Base-by-base conservation (phyloP, 352 stramenopile genomes). In the Pythium monospermum region DNA sequence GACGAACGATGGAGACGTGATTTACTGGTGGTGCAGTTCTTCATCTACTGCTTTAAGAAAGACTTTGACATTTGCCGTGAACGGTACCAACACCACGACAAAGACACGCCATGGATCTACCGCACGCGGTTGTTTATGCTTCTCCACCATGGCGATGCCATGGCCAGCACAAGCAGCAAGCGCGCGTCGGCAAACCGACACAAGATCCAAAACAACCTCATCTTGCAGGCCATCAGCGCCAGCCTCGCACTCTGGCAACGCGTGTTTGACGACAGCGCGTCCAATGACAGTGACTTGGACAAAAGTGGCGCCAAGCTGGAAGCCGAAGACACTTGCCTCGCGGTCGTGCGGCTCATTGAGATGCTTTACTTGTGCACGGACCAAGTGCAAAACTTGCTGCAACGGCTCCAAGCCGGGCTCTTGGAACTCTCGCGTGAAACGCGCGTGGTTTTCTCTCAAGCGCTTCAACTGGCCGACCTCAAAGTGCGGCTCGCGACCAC, bases 11-110 rank as follows among this genome's bases (percentile, higher is more conserved):
- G 73, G 79, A 72, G 73, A 46, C 78, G 75, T 43, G 76, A 75
- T 22, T 65, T 93, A 30, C 64, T 93, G 13, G 79, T 90, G 35
- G 38, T 91, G 15, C 83, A 89, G 58, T 93, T 93, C 49, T 87
- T 79, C 40, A 75, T 86, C 27, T 91, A 91, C 46, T 91, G 79
- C 32, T 84, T 93, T 56, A 61, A 83, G 49, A 71, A 83, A 46
- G 80, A 93, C 59, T 66, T 88, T 40, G 42, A 71, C 26, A 46
- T 71, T 11, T 87, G 76, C 49, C 70, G 73, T 19, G 57, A 66
- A 30, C 68, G 69, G 16, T 88, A 87, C 57, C 51, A 66, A 18
- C 60, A 57, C 35, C 40, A 73, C 13, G 75, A 89, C 44, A 35
- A 30, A 51, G 21, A 62, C 57, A 33, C 49, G 32, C n/a, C n/a